Percentiles rank a stretch among this genome's conserved stretches.
phyloP scores from a whole-genome alignment of 169 alveolate species.

The Eimeria brunetti region DNA sequence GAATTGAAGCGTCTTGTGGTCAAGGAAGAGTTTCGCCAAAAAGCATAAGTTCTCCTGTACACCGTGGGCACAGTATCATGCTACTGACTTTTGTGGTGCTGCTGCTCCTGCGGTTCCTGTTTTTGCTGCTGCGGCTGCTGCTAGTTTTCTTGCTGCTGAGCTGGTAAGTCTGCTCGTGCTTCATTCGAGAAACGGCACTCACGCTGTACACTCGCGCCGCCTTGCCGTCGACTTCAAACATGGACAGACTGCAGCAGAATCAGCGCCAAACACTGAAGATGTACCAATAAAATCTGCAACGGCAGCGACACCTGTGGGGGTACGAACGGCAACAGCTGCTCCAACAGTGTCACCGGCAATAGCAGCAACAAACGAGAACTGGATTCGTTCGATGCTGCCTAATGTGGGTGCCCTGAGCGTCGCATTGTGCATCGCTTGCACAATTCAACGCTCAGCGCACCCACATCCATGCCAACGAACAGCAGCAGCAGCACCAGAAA shows the following conservation, averaged over 20 bases:
- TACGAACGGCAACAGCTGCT: neutral
- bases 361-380: neutral
- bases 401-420: too few relatives aligned
- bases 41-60: conserved; percentile 97
- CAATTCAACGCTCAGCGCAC: neutral
- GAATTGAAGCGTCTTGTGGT: conserved; percentile 96
- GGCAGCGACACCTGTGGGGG: neutral
- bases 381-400: neutral
- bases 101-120: neutral
- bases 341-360: neutral
- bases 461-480: neutral
- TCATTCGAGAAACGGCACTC: neutral
- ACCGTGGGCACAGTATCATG: neutral
- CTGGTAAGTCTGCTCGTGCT: too few relatives aligned
- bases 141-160: neutral
- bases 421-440: neutral
- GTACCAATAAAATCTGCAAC: neutral
- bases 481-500: neutral
- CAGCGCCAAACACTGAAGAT: neutral
- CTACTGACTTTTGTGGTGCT: neutral
- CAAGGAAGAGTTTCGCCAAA: conserved; percentile 97
- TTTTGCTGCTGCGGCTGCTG: neutral
- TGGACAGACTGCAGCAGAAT: conserved; percentile 67
- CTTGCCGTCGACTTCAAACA: conserved; percentile 97
- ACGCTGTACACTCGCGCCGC: conserved; percentile 91